Percentiles rank a stretch among this genome's conserved stretches.
Conservation (phyloP, 495 filamentous ascomycete genomes). For the Hypoxylon fragiforme region DNA sequence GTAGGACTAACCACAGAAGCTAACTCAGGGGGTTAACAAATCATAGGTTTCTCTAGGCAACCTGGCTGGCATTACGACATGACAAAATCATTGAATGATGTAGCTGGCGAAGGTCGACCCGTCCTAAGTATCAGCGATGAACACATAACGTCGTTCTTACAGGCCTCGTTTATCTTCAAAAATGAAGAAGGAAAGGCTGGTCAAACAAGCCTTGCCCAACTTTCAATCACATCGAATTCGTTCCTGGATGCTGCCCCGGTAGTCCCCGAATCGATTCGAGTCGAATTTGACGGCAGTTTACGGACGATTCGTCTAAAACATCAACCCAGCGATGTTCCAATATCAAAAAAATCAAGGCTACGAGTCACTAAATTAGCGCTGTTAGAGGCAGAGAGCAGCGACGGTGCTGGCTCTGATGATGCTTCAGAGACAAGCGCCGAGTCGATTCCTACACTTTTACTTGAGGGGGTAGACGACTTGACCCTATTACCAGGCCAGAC, state of each 20-base stretch:
- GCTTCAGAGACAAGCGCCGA: conserved; percentile 20
- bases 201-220: conserved; percentile 71
- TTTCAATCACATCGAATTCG: conserved; percentile 71
- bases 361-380: conserved; percentile 35
- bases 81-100: conserved; percentile 64
- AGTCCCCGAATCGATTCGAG: conserved; percentile 62
- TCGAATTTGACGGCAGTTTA: conserved; percentile 71
- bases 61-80: conserved; percentile 73
- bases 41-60: conserved; percentile 61
- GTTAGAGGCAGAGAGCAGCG: conserved; percentile 24
- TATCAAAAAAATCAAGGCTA: conserved; percentile 7
- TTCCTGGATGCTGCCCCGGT: conserved; percentile 64
- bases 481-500: conserved; percentile 68
- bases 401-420: conserved; percentile 23
- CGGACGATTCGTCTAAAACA: conserved; percentile 57
- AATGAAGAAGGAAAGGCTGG: conserved; percentile 80
- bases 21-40: conserved; percentile 8
- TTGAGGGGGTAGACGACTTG: conserved; percentile 57
- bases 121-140: conserved; percentile 66
- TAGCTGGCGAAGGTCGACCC: conserved; percentile 61
- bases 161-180: conserved; percentile 73
- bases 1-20: conserved; percentile 34
- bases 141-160: conserved; percentile 71
- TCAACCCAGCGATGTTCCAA: conserved; percentile 13
- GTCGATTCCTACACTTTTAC: conserved; percentile 3